Conservation (phyloP, 805 yeast species). For the Pichia rugopelliculosa region DNA sequence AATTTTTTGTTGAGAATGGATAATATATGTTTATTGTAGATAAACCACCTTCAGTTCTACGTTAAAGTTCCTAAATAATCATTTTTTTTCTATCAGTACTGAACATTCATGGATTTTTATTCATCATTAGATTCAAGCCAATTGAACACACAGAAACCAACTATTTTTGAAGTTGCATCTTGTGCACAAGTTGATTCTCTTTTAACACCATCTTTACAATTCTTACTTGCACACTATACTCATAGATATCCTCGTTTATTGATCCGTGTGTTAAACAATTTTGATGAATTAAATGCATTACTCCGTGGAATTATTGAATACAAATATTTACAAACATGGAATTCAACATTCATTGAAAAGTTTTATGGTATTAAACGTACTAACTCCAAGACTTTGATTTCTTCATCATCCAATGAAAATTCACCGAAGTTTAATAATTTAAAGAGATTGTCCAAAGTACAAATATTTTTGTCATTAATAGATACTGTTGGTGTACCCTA, state of each 20-base stretch:
- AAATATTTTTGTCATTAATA: constrained; percentile 46
- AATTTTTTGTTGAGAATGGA: no score
- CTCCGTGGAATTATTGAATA: constrained; percentile 63
- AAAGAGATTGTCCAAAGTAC: constrained; percentile 45
- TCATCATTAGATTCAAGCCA: constrained; percentile 72
- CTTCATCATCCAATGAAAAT: background rate
- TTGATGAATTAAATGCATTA: constrained; percentile 67
- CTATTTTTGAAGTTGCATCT: constrained; percentile 81
- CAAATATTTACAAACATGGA: constrained; percentile 64
- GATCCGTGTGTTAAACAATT: constrained; percentile 52
- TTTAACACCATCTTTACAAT: constrained; percentile 76
- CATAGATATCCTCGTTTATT: constrained; percentile 66
- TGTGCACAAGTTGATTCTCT: constrained; percentile 70
- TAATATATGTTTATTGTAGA: no score
- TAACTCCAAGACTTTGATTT: constrained; percentile 2
- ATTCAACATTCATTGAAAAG: constrained; percentile 82
- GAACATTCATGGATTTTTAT: constrained; percentile 81
- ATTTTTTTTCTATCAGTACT: no score
- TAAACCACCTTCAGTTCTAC: no score
- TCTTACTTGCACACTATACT: constrained; percentile 73
- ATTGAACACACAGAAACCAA: constrained; percentile 70
- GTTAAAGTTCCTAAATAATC: no score
- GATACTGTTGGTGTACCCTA: constrained; percentile 64
- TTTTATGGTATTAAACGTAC: constrained; percentile 83
- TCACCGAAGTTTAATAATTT: constrained; percentile 36